Evolutionary conservation across 768 basidiomycete species (phyloP).

Genomic region (Rhizopogon roseolus): DNA sequence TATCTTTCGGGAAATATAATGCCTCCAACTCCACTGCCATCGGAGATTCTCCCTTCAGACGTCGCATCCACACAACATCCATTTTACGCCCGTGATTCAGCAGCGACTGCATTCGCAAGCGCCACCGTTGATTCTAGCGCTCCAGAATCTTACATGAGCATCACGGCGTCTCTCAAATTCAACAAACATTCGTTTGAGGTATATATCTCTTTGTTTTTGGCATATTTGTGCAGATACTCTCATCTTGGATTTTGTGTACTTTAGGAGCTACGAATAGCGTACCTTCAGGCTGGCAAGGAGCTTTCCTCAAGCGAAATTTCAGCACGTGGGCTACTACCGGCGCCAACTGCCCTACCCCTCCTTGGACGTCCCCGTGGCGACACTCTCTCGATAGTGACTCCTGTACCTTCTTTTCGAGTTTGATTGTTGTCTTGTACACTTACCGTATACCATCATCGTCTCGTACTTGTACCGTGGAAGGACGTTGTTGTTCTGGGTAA

Average conservation of each 20-base stretch:
- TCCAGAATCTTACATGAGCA: slow-evolving; percentile 31
- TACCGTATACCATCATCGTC: not conserved
- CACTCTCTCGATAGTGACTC: slow-evolving; percentile 20
- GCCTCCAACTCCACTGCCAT: slow-evolving; percentile 6
- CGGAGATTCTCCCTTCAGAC: not conserved
- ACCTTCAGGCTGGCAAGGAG: slow-evolving; percentile 35
- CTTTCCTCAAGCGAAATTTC: slow-evolving; percentile 37
- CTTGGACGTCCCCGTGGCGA: slow-evolving; percentile 28
- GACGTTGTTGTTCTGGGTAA: not conserved
- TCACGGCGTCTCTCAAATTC: slow-evolving; percentile 33
- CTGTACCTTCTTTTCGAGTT: slow-evolving; percentile 13
- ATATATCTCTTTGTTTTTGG: slow-evolving; percentile 13
- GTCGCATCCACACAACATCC: not conserved
- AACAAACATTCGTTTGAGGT: slow-evolving; percentile 49
- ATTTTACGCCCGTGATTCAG: slow-evolving; percentile 22
- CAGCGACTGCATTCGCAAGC: slow-evolving; percentile 17
- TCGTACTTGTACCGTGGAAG: not conserved
- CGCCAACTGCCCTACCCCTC: slow-evolving; percentile 16
- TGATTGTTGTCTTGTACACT: not conserved
- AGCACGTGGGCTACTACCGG: slow-evolving; percentile 17
- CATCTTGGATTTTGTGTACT: not conserved
- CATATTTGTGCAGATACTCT: not conserved
- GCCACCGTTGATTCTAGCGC: slow-evolving; percentile 3
- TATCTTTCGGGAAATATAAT: slow-evolving; percentile 33
- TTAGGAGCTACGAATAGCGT: slow-evolving; percentile 51